Conservation (phyloP, 768 basidiomycete genomes). For the Hirschioporus abietinus region DNA sequence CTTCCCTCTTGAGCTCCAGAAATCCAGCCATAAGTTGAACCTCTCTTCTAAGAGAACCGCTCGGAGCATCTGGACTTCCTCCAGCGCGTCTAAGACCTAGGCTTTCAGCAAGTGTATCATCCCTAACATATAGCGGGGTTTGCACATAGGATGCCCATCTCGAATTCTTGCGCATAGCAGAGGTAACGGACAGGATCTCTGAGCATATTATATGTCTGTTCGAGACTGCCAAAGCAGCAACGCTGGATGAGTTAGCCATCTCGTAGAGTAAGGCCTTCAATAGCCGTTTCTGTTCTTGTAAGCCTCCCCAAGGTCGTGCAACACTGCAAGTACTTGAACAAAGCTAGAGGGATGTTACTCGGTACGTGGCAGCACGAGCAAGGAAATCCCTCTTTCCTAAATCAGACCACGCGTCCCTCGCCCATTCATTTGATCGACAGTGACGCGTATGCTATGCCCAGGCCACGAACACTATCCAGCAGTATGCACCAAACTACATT, state of each 20-base stretch:
- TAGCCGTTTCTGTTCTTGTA: not conserved
- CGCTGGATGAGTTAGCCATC: not conserved
- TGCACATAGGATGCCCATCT: conserved; percentile 83
- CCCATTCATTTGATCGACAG: too few species aligned
- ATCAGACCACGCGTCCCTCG: not conserved
- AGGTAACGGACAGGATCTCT: conserved; percentile 88
- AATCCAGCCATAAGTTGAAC: conserved; percentile 89
- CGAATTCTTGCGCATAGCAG: conserved; percentile 96
- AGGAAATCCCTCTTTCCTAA: not conserved
- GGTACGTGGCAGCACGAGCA: not conserved
- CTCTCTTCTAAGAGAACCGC: conserved; percentile 57
- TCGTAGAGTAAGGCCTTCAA: not conserved
- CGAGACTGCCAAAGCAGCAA: conserved; percentile 33
- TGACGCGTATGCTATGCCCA: not conserved
- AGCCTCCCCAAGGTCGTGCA: not conserved
- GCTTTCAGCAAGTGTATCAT: conserved; percentile 66
- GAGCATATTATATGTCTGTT: conserved; percentile 77
- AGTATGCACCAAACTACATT: not conserved
- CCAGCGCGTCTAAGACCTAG: conserved; percentile 66
- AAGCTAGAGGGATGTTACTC: not conserved
- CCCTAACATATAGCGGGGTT: conserved; percentile 47
- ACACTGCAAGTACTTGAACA: not conserved
- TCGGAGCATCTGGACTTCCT: conserved; percentile 36
- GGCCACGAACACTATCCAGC: not conserved
- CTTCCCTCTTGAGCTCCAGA: conserved; percentile 70